phyloP scores from a whole-genome alignment of 768 basidiomycete genomes.

The Sutorius australiensis region DNA sequence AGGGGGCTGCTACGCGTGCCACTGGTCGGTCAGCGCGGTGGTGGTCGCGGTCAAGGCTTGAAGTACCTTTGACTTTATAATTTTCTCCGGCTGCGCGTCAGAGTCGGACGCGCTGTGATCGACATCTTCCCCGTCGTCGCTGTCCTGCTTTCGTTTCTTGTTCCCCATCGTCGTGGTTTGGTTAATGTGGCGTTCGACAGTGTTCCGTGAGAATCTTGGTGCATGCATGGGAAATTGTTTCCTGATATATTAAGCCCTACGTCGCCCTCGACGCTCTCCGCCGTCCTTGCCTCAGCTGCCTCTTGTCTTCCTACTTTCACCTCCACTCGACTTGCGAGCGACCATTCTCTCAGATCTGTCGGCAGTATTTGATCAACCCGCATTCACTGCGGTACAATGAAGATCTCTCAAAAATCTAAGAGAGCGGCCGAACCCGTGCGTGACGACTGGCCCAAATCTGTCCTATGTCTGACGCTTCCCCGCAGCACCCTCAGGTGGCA shows the following conservation, averaged over 20 bases:
- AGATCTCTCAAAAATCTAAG: conserved; percentile 84
- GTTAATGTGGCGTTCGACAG: background rate
- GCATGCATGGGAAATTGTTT: conserved; percentile 21
- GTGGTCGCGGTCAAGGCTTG: background rate
- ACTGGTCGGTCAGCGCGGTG: background rate
- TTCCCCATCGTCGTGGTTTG: background rate
- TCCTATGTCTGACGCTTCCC: conserved; percentile 7
- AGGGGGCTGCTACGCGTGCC: background rate
- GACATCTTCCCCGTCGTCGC: conserved; percentile 1
- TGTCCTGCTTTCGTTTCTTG: background rate
- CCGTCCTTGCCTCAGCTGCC: background rate
- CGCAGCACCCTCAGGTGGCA: conserved; percentile 73
- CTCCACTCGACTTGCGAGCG: conserved; percentile 4
- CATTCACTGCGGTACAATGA: conserved; percentile 67
- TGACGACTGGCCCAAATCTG: conserved; percentile 11
- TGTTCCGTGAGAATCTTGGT: conserved; percentile 1
- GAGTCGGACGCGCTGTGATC: conserved; percentile 15
- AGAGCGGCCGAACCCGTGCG: conserved; percentile 74
- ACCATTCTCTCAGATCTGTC: conserved; percentile 5
- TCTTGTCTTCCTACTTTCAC: conserved; percentile 14
- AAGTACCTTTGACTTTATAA: conserved; percentile 14
- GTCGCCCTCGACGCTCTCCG: conserved; percentile 18
- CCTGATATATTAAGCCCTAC: conserved; percentile 32
- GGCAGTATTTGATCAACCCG: conserved; percentile 23
- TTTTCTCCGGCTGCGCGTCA: conserved; percentile 8